These are phyloP conservation scores for Crucihimalaya himalaica DNA, from an alignment of 345 rosid genomes.

Conservation along the genomic window DNA sequence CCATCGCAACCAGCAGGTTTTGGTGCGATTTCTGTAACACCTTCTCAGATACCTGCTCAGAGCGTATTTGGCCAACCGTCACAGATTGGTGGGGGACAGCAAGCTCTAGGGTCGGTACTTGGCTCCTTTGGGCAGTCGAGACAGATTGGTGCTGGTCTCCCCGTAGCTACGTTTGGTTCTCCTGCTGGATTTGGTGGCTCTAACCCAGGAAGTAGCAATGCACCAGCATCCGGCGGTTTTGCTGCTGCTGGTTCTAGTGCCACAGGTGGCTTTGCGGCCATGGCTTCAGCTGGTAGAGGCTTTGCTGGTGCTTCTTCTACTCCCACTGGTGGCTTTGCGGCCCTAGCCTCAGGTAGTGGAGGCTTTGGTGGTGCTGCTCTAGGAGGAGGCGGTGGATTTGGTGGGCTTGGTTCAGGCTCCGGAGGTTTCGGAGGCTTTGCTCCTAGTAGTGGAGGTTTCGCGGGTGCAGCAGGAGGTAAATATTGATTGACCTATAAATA, in stretches of 20 bases:
- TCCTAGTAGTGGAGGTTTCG: slow-evolving; percentile 36
- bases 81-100: slow-evolving; percentile 80
- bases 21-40: slow-evolving; percentile 57
- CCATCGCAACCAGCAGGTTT: slow-evolving; percentile 56
- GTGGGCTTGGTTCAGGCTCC: slow-evolving; percentile 44
- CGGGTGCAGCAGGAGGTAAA: slow-evolving; percentile 38
- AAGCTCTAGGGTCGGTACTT: slow-evolving; percentile 89
- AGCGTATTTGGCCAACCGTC: slow-evolving; percentile 81
- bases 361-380: slow-evolving; percentile 56
- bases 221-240: slow-evolving; percentile 62
- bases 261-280: slow-evolving; percentile 49
- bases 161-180: slow-evolving; percentile 65
- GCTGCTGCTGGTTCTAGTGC: slow-evolving; percentile 52
- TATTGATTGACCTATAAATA: not conserved
- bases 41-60: slow-evolving; percentile 61
- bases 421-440: slow-evolving; percentile 49
- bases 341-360: slow-evolving; percentile 43
- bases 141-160: slow-evolving; percentile 69
- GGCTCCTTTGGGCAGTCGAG: slow-evolving; percentile 97
- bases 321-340: slow-evolving; percentile 53
- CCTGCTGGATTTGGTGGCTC: slow-evolving; percentile 49
- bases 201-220: slow-evolving; percentile 47
- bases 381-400: slow-evolving; percentile 50
- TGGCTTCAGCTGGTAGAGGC: slow-evolving; percentile 62
- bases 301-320: slow-evolving; percentile 49